phyloP scores from a whole-genome alignment of 208 protist species.

The Trypanosoma mega region DNA sequence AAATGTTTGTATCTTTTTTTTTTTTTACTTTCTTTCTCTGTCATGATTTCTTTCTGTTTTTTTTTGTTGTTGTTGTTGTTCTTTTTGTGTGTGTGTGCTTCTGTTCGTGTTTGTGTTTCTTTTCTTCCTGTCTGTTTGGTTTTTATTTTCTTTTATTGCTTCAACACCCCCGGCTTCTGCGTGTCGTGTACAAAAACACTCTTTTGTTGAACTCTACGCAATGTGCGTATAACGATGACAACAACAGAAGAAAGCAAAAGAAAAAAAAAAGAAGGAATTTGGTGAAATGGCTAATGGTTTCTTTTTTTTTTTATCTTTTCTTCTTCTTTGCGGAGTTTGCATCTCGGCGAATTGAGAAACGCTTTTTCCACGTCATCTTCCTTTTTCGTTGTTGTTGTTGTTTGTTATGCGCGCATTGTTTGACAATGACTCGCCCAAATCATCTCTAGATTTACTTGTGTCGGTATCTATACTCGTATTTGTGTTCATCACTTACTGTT shows the following conservation, averaged over 20 bases:
- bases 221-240: too few species aligned
- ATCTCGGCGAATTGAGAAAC: too few species aligned
- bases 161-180: too few species aligned
- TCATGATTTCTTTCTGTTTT: not conserved
- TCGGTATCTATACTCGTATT: too few species aligned
- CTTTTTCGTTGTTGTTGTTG: not conserved
- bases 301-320: not conserved
- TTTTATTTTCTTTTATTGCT: constrained; percentile 1
- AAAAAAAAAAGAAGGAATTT: not conserved
- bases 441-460: too few species aligned
- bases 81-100: not conserved
- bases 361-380: too few species aligned
- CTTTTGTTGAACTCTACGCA: too few species aligned
- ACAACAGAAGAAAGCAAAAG: not conserved
- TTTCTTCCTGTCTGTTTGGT: not conserved
- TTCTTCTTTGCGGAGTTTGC: not conserved
- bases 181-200: too few species aligned
- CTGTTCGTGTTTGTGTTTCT: constrained; percentile 1
- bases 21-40: not conserved
- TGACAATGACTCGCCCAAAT: too few species aligned
- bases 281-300: not conserved
- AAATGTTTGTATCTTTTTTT: not conserved
- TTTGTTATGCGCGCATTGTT: not conserved
- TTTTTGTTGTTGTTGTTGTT: not conserved
- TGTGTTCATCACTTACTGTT: too few species aligned